A percentile compares a stretch with the other conserved stretches of the same genome.
Conservation (phyloP, 805 yeast species). For the Ogataea polymorpha region DNA sequence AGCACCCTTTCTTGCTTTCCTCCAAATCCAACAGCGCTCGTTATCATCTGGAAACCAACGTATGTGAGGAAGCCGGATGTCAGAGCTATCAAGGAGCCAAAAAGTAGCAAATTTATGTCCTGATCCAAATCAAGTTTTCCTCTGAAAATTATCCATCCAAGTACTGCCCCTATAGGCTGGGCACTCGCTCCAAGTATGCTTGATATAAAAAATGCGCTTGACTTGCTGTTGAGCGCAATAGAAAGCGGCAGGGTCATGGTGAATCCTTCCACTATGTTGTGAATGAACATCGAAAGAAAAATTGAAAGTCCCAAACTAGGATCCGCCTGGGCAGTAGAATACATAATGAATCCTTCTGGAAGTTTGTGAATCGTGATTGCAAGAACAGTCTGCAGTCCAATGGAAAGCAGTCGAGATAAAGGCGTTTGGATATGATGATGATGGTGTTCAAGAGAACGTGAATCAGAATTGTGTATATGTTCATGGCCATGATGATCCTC, state of each 20-base stretch:
- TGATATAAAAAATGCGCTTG: constrained; percentile 61
- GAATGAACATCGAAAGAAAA: constrained; percentile 80
- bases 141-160: constrained; percentile 54
- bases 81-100: constrained; percentile 63
- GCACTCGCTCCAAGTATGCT: constrained; percentile 76
- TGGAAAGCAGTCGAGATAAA: constrained; percentile 70
- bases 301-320: constrained; percentile 73
- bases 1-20: constrained; percentile 62
- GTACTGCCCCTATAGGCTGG: constrained; percentile 84
- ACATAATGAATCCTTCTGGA: constrained; percentile 93
- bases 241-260: constrained; percentile 89
- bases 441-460: constrained; percentile 39
- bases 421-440: constrained; percentile 83
- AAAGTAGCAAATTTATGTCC: constrained; percentile 39
- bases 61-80: constrained; percentile 84
- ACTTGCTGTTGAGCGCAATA: constrained; percentile 62
- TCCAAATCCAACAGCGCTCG: constrained; percentile 76
- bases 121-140: constrained; percentile 35
- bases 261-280: constrained; percentile 92
- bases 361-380: constrained; percentile 87
- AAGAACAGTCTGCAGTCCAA: constrained; percentile 85
- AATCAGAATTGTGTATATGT: constrained; percentile 15
- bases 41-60: constrained; percentile 84
- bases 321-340: constrained; percentile 67
- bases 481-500: constrained; percentile 9